Evolutionary conservation across 768 basidiomycete species (phyloP).

Genomic region (Peribolospora kevripleyi): DNA sequence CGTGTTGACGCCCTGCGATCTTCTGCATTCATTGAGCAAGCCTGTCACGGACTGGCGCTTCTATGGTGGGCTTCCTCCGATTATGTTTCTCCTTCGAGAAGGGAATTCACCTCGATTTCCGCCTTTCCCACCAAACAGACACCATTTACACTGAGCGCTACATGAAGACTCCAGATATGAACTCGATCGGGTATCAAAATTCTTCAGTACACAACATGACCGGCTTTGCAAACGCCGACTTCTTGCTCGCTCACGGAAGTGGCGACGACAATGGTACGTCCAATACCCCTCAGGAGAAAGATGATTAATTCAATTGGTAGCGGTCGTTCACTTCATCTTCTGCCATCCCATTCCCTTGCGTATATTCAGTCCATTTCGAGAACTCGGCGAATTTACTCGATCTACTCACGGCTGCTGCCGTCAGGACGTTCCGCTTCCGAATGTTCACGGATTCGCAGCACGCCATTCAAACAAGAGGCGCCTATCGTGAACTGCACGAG

Average conservation of each 20-base stretch:
- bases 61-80: constrained; percentile 31
- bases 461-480: constrained; percentile 43
- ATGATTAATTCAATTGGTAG: not conserved
- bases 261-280: constrained; percentile 57
- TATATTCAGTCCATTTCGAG: constrained; percentile 45
- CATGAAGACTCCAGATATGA: constrained; percentile 60
- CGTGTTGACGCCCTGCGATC: not conserved
- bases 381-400: constrained; percentile 79
- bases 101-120: not conserved
- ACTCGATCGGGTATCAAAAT: constrained; percentile 67
- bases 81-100: not conserved
- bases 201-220: constrained; percentile 70
- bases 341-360: not conserved
- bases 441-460: constrained; percentile 99
- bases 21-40: constrained; percentile 11
- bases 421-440: constrained; percentile 51
- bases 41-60: constrained; percentile 72
- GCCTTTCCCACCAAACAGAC: constrained; percentile 27
- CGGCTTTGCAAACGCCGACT: constrained; percentile 58
- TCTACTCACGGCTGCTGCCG: constrained; percentile 56
- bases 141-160: constrained; percentile 95
- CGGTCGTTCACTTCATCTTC: not conserved
- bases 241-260: constrained; percentile 69
- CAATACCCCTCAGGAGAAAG: not conserved
- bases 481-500: constrained; percentile 61